Conservation (phyloP, 768 basidiomycete species). For the Paxillus involutus region DNA sequence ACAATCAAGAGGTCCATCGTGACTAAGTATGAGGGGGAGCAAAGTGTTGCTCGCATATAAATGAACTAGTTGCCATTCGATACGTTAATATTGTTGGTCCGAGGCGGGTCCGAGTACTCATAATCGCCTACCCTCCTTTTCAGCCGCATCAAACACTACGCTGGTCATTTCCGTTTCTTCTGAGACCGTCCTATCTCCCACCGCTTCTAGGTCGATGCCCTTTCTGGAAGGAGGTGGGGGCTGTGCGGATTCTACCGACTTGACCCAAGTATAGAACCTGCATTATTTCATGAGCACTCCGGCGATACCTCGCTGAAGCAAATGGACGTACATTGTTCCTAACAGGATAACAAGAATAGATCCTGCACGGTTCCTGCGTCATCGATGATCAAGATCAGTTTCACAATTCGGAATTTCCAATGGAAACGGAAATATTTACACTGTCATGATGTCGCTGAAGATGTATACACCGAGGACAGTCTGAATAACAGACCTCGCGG, state of each 20-base stretch:
- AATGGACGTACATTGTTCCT: conserved; percentile 59
- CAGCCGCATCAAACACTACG: conserved; percentile 25
- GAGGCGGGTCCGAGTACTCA: not conserved
- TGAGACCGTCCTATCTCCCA: conserved; percentile 16
- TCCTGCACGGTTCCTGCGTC: conserved; percentile 52
- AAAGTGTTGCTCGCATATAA: too few species aligned
- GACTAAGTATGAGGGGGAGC: too few species aligned
- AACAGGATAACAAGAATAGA: conserved; percentile 68
- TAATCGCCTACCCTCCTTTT: conserved; percentile 25
- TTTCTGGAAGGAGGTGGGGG: conserved; percentile 26
- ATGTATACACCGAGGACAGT: conserved; percentile 77
- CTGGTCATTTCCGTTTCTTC: conserved; percentile 18
- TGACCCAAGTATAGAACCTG: conserved; percentile 61
- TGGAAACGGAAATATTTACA: conserved; percentile 43
- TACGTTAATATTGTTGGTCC: too few species aligned
- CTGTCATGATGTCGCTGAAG: conserved; percentile 71
- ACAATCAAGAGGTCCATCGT: too few species aligned
- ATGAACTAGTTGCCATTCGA: too few species aligned
- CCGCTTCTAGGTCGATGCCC: conserved; percentile 41
- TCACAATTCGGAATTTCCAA: not conserved
- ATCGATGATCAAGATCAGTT: conserved; percentile 2
- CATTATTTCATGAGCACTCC: conserved; percentile 2
- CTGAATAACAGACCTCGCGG: conserved; percentile 81
- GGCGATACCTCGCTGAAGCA: not conserved
- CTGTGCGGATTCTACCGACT: conserved; percentile 18